Percentiles rank a stretch among this genome's conserved stretches.
Evolutionary conservation across 1,284 basidiomycete species (phyloP).

Genomic region (Kwoniella shivajii): DNA sequence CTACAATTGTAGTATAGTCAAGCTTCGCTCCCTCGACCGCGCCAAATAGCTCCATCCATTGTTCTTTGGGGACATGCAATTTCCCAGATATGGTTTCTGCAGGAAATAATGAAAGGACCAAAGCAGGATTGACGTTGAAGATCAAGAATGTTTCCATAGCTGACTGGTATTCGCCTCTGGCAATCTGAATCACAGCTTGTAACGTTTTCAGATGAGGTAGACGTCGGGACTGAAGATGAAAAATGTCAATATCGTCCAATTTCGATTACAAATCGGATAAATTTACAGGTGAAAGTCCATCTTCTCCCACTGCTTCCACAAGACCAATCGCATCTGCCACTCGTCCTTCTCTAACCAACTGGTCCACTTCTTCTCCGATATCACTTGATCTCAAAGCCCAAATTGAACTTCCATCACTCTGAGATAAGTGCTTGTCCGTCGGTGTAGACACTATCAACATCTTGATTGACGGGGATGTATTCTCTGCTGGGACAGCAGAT

Average conservation of each 20-base stretch:
- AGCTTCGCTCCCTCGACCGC: slow-evolving; percentile 61
- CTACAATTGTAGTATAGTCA: slow-evolving; percentile 29
- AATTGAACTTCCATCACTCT: slow-evolving; percentile 70
- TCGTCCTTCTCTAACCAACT: slow-evolving; percentile 70
- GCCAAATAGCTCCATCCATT: slow-evolving; percentile 87
- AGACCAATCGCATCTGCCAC: slow-evolving; percentile 81
- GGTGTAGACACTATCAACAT: slow-evolving; percentile 70
- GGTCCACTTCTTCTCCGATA: slow-evolving; percentile 81
- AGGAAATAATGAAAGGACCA: slow-evolving; percentile 88
- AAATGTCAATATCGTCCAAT: neutral
- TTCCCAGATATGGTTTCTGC: slow-evolving; percentile 72
- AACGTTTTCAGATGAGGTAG: slow-evolving; percentile 66
- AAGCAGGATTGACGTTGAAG: slow-evolving; percentile 88
- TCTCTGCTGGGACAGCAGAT: slow-evolving; percentile 58
- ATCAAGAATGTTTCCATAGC: slow-evolving; percentile 87
- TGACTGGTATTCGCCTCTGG: slow-evolving; percentile 48
- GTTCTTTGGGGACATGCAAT: slow-evolving; percentile 64
- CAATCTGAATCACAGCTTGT: slow-evolving; percentile 76
- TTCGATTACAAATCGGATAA: neutral
- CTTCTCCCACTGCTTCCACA: slow-evolving; percentile 66
- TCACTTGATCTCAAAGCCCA: slow-evolving; percentile 74
- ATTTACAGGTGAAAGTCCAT: slow-evolving; percentile 69
- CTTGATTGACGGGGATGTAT: slow-evolving; percentile 42
- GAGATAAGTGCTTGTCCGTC: slow-evolving; percentile 65
- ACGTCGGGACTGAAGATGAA: slow-evolving; percentile 36